Conservation (phyloP, 2,329 filamentous ascomycete genomes). For the Dactylellina sp. region DNA sequence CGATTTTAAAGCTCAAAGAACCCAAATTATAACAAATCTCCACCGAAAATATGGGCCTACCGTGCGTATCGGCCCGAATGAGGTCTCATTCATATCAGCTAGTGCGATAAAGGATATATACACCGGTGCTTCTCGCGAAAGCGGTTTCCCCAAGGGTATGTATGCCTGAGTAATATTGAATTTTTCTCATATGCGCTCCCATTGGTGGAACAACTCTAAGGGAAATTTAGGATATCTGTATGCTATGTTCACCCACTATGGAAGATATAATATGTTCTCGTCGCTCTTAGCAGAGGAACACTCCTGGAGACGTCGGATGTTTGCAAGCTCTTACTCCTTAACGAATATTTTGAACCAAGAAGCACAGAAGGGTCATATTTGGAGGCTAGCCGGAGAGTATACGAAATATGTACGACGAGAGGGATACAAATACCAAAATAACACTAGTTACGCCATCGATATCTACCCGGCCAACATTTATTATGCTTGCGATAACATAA, state of each 20-base stretch:
- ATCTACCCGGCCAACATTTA: conserved; percentile 55
- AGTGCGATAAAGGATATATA: conserved; percentile 74
- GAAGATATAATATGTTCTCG: conserved; percentile 56
- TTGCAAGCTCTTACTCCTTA: conserved; percentile 55
- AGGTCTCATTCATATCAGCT: conserved; percentile 71
- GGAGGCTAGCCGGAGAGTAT: conserved; percentile 45
- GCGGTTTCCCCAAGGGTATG: conserved; percentile 47
- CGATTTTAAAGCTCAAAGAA: conserved; percentile 43
- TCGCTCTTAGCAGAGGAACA: conserved; percentile 52
- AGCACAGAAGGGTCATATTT: conserved; percentile 50
- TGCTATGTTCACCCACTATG: conserved; percentile 55
- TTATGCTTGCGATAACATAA: conserved; percentile 57
- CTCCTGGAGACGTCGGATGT: conserved; percentile 55
- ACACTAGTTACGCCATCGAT: conserved; percentile 37
- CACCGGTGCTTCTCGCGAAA: conserved; percentile 53
- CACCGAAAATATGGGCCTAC: conserved; percentile 71
- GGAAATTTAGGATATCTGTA: conserved; percentile 46
- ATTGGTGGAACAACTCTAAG: conserved; percentile 35
- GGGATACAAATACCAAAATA: conserved; percentile 15
- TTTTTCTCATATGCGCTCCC: background rate
- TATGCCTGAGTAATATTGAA: background rate
- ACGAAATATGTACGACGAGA: conserved; percentile 31
- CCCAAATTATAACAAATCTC: conserved; percentile 37
- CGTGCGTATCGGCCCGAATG: conserved; percentile 71
- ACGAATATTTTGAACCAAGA: conserved; percentile 52